Evolutionary conservation across 352 stramenopile genomes (phyloP), one percentile per base, ranked within the genome.

Genomic region (Phytophthora tubulina): DNA sequence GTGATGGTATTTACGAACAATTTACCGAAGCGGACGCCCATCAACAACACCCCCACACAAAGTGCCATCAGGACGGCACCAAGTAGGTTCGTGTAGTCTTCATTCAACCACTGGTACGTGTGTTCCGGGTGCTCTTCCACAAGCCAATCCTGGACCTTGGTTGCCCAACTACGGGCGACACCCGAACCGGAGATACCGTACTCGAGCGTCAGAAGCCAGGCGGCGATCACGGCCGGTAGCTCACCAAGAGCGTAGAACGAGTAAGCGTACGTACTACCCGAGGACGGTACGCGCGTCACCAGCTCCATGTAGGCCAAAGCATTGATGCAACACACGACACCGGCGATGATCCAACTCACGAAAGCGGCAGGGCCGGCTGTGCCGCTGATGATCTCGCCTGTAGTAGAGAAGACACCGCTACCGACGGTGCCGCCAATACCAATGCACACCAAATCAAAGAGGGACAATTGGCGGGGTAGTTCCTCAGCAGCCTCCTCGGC

Each of bases 231-330:
- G 9, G 96, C 96, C 0, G 93, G 90, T 3, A 98, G 79, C 68
- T 99, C 96, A 36, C 95, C 95, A n/a, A 99, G 81, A 4, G 90
- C 82, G 60, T 98, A 85, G 79, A 97, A 98, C 31, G 91, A 76
- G 80, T 98, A 99, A 9, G 92, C 88, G 80, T 99, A 99, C 4
- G 90, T 97, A 46, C 73, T 91, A 7, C 95, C 95, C 6, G 90
- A 94, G 4, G 88, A 97, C 21, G 95, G 94, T 35, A 98, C 89
- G 36, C 90, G 77, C 5, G 83, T 91, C 32, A 88, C 91, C 27
- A 97, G 78, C 71, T 98, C 94, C 67, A 97, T 96, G 77, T 97
- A 98, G 50, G 91, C 93, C 35, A 97, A 79, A 3, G 91, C 92
- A 38, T 89, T 95, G 46, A 93, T 71, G 50, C 84, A 91, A 21